Evolutionary conservation across 257 asterid genomes (phyloP).

Genomic region (Solanum chiquidenum): DNA sequence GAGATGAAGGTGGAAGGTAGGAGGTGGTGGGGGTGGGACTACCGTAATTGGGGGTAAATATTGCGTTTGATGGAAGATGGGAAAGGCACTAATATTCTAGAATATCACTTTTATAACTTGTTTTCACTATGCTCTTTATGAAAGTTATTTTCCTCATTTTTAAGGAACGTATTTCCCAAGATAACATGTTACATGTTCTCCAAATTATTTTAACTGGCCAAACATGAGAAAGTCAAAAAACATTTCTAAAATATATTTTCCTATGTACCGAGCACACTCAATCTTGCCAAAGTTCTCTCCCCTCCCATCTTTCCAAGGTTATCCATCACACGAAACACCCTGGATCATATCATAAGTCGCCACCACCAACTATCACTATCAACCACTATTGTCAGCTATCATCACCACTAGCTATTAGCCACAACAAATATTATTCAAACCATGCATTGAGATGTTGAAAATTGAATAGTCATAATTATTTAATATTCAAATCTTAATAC

Average conservation of each 20-base stretch:
- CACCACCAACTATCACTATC: neutral
- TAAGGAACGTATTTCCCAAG: neutral
- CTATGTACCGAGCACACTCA: neutral
- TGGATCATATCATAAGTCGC: neutral
- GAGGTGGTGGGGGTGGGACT: too few relatives aligned
- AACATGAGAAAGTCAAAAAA: neutral
- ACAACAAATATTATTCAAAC: neutral
- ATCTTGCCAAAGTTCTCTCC: neutral
- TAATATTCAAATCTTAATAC: neutral
- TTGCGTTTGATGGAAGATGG: too few relatives aligned
- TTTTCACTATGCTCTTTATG: too few relatives aligned
- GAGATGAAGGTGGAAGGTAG: neutral
- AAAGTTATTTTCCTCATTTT: neutral
- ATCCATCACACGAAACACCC: neutral
- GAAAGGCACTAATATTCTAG: neutral
- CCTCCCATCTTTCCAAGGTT: neutral
- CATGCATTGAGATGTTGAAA: neutral
- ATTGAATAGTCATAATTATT: neutral
- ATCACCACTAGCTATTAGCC: neutral
- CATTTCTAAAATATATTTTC: too few relatives aligned
- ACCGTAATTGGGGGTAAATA: too few relatives aligned
- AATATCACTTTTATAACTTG: neutral
- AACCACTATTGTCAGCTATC: neutral
- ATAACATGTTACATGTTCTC: neutral
- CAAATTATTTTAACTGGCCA: too few relatives aligned